Evolutionary conservation across 768 basidiomycete genomes (phyloP).

Genomic region (Mycena crocata): DNA sequence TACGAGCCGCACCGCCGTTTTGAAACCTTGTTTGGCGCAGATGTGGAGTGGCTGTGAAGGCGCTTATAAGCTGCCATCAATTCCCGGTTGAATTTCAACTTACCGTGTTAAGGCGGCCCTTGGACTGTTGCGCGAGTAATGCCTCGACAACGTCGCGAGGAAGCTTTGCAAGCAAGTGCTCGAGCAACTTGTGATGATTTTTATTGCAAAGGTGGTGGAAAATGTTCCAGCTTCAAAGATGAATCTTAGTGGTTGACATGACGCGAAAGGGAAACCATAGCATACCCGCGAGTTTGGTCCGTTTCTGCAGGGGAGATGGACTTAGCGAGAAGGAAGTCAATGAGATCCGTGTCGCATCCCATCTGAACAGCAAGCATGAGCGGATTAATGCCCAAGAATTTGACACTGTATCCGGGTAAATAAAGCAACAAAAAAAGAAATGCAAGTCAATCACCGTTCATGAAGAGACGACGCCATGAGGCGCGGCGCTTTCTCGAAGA

Average conservation of each 20-base stretch:
- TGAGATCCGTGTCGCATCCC: slow-evolving; percentile 42
- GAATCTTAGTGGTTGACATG: slow-evolving; percentile 1
- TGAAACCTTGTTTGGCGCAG: slow-evolving; percentile 54
- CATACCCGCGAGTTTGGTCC: slow-evolving; percentile 58
- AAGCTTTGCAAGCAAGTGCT: slow-evolving; percentile 60
- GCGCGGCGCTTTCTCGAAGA: slow-evolving; percentile 57
- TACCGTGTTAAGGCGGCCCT: slow-evolving; percentile 60
- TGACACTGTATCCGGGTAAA: slow-evolving; percentile 51
- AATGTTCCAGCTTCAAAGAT: slow-evolving; percentile 62
- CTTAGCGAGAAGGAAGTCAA: slow-evolving; percentile 64
- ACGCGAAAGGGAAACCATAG: not conserved
- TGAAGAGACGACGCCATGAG: slow-evolving; percentile 56
- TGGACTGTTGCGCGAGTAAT: slow-evolving; percentile 60
- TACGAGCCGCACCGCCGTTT: slow-evolving; percentile 48
- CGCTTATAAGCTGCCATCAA: no score
- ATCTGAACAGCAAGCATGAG: slow-evolving; percentile 55
- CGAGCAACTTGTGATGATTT: slow-evolving; percentile 46
- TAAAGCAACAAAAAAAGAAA: not conserved
- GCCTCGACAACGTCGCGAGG: slow-evolving; percentile 60
- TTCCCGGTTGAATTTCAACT: not conserved
- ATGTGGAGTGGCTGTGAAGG: slow-evolving; percentile 62
- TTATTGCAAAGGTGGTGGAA: slow-evolving; percentile 58
- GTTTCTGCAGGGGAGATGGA: slow-evolving; percentile 57
- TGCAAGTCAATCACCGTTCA: slow-evolving; percentile 49
- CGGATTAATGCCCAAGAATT: slow-evolving; percentile 58